Conservation (phyloP, 768 basidiomycete genomes). For the Termitomyces sp. region DNA sequence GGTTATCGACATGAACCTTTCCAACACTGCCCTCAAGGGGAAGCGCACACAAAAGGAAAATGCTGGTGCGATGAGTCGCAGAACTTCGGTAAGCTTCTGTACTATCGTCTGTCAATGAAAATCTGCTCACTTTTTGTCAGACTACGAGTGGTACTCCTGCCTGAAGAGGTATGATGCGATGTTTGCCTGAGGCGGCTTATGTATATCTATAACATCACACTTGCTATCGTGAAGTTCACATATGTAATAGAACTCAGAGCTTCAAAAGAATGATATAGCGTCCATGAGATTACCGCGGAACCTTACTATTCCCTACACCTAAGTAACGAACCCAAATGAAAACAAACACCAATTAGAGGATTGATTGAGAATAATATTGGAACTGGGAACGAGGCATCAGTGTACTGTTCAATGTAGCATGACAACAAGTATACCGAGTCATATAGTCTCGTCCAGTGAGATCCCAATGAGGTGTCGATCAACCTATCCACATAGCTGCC, state of each 20-base stretch:
- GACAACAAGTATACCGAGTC: slow-evolving; percentile 67
- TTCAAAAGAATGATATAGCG: not conserved
- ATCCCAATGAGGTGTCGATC: slow-evolving; percentile 87
- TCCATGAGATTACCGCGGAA: slow-evolving; percentile 7
- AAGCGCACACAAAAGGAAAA: slow-evolving; percentile 71
- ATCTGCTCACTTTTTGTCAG: slow-evolving; percentile 33
- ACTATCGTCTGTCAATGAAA: not conserved
- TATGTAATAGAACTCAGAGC: not conserved
- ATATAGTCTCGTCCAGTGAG: slow-evolving; percentile 93
- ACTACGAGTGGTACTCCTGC: slow-evolving; percentile 89
- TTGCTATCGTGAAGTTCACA: slow-evolving; percentile 3
- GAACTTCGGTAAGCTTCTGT: slow-evolving; percentile 60
- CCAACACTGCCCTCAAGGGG: slow-evolving; percentile 87
- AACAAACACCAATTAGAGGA: slow-evolving; percentile 41
- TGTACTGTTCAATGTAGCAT: not conserved
- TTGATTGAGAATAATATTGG: slow-evolving; percentile 93
- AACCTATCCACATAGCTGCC: slow-evolving; percentile 89
- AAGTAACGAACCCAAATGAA: not conserved
- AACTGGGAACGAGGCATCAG: slow-evolving; percentile 46
- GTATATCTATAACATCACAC: slow-evolving; percentile 12
- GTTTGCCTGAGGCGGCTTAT: slow-evolving; percentile 33
- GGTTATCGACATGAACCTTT: slow-evolving; percentile 90
- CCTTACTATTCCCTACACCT: not conserved
- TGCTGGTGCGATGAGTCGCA: slow-evolving; percentile 82
- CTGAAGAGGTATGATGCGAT: slow-evolving; percentile 70